Evolutionary conservation across 768 basidiomycete genomes (phyloP), one percentile per base, ranked within the genome.

Genomic region (Boletus barrowsii): DNA sequence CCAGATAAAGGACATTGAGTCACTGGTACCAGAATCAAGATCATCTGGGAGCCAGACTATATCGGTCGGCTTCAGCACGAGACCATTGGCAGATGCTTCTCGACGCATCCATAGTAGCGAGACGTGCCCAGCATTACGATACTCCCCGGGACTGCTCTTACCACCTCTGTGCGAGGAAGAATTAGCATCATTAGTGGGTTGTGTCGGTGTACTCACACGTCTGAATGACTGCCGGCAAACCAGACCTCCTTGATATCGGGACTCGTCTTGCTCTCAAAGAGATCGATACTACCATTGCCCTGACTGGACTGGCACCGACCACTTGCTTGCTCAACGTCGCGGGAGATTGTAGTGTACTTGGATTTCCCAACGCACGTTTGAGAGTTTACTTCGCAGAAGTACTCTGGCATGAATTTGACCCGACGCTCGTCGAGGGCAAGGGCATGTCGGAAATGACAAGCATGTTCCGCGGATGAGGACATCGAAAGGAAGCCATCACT

Each of bases 211-310:
- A 51, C 61, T 10, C 32, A 73, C 75, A 54, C 62, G 57, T 76
- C 75, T 17, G 64, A 63, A 40, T 76, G 77, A 32, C 69, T 64
- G 1, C 76, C 83, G 0, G 83, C 71, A 62, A 87, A 87, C 84
- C 86, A 87, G 2, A 88, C 86, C 61, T 88, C 84, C 51, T 80
- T 74, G n/a, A 85, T 46, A 18, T 55, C 53, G 26, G 26, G 26
- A 22, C 48, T 51, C 26, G 7, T 8, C 26, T 26, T 26, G 26
- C 8, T 8, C 26, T 26, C 26, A 9, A 26, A 26, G 26, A 26
- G 8, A 26, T 26, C 26, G 26, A 7, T 26, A 26, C 8, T 26
- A 26, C 26, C 7, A 26, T 8, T 7, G 8, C 26, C 6, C 8
- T 20, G 24, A 15, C 26, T 33, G 9, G 57, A 37, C 20, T 18